Conservation (phyloP, 1,139 yeast species). For the Suhomyces chickasaworum region DNA sequence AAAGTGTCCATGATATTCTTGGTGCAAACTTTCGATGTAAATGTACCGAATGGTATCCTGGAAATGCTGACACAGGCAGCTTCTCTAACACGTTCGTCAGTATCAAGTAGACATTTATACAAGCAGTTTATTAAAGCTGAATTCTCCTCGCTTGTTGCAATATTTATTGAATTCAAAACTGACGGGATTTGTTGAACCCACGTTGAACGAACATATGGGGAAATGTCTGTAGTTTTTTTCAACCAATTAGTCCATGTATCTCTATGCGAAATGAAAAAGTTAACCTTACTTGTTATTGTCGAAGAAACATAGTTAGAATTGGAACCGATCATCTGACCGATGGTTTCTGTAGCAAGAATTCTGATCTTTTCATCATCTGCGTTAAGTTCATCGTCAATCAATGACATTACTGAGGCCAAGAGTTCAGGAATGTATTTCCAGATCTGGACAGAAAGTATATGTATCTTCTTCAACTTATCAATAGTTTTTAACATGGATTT, state of each 20-base stretch:
- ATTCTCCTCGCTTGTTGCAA: constrained; percentile 51
- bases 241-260: constrained; percentile 72
- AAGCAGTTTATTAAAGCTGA: constrained; percentile 60
- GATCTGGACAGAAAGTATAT: constrained; percentile 61
- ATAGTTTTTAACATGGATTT: constrained; percentile 17
- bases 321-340: constrained; percentile 65
- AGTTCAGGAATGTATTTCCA: constrained; percentile 83
- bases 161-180: constrained; percentile 32
- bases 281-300: constrained; percentile 39
- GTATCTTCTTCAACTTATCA: constrained; percentile 58
- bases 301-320: constrained; percentile 17
- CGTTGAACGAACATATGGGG: constrained; percentile 60
- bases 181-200: constrained; percentile 65
- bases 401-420: constrained; percentile 72
- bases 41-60: constrained; percentile 38
- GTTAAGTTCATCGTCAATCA: constrained; percentile 76
- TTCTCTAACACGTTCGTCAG: constrained; percentile 73
- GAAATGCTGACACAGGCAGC: constrained; percentile 56
- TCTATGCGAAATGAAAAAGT: constrained; percentile 61
- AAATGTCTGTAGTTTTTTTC: constrained; percentile 70
- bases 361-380: constrained; percentile 70
- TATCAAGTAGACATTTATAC: constrained; percentile 69
- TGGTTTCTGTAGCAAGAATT: constrained; percentile 67
- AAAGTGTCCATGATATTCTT: constrained; percentile 54
- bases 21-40: constrained; percentile 48